These are phyloP conservation scores for Metschnikowia cubensis DNA, from an alignment of 805 yeast species.

Conservation along the genomic window DNA sequence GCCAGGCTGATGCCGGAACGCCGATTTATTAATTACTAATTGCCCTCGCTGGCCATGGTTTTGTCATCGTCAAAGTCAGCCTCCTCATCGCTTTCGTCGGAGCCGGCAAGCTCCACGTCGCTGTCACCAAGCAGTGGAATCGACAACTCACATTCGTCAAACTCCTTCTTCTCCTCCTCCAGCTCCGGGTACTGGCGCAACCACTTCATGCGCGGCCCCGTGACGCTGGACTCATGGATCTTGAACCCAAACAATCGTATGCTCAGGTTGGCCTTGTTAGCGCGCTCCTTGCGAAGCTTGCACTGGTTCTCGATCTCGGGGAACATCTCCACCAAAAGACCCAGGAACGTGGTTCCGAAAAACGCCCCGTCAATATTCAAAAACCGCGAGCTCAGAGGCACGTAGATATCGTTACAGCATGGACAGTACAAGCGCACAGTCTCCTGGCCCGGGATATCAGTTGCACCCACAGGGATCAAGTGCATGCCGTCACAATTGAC, in stretches of 20 bases:
- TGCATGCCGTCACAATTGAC: slow-evolving; percentile 87
- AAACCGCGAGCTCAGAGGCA: slow-evolving; percentile 84
- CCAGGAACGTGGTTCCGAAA: slow-evolving; percentile 95
- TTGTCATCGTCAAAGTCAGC: slow-evolving; percentile 35
- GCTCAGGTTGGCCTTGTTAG: slow-evolving; percentile 54
- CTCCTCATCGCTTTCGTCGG: slow-evolving; percentile 22
- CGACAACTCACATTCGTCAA: slow-evolving; percentile 58
- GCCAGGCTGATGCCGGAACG: neutral
- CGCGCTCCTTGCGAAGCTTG: slow-evolving; percentile 45
- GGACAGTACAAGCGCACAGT: slow-evolving; percentile 94
- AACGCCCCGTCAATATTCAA: slow-evolving; percentile 92
- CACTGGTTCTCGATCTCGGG: slow-evolving; percentile 85
- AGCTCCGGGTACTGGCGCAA: slow-evolving; percentile 71
- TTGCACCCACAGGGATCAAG: slow-evolving; percentile 84
- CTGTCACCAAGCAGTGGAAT: slow-evolving; percentile 35
- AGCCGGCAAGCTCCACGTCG: slow-evolving; percentile 26
- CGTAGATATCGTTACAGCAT: slow-evolving; percentile 84
- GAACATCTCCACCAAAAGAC: slow-evolving; percentile 83
- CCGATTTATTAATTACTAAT: slow-evolving; percentile 2
- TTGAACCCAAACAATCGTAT: slow-evolving; percentile 85
- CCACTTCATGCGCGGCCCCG: slow-evolving; percentile 98
- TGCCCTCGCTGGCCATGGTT: slow-evolving; percentile 41
- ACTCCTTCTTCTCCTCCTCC: slow-evolving; percentile 58
- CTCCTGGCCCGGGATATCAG: slow-evolving; percentile 87
- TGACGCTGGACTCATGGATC: slow-evolving; percentile 63